Conservation (phyloP, 805 yeast species). For the Lipomyces sp. region DNA sequence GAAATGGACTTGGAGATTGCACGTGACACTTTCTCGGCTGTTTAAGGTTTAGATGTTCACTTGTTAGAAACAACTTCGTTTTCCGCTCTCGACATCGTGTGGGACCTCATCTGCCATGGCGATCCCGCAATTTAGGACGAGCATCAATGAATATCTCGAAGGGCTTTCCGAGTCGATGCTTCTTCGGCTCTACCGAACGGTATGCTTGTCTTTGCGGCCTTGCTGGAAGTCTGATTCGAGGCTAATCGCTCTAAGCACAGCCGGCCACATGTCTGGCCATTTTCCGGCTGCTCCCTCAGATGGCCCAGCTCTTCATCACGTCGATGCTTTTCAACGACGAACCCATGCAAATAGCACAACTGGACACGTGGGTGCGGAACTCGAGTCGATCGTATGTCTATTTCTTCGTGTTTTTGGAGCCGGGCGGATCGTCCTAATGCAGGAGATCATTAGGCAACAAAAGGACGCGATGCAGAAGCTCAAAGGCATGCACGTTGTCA, state of each 20-base stretch:
- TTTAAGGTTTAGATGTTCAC: too few species aligned
- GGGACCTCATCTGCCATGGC: too few species aligned
- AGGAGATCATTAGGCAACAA: slow-evolving; percentile 45
- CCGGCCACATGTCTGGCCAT: slow-evolving; percentile 95
- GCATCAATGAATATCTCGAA: slow-evolving; percentile 73
- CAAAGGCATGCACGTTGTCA: slow-evolving; percentile 69
- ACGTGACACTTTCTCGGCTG: too few species aligned
- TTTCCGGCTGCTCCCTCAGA: slow-evolving; percentile 80
- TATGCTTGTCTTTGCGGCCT: too few species aligned
- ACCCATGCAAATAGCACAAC: slow-evolving; percentile 60
- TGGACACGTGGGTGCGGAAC: slow-evolving; percentile 73
- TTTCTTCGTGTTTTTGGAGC: too few species aligned
- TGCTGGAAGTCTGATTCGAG: too few species aligned
- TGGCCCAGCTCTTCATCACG: slow-evolving; percentile 87
- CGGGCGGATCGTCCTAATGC: not conserved
- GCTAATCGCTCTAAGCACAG: too few species aligned
- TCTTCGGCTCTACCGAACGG: slow-evolving; percentile 68
- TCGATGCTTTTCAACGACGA: slow-evolving; percentile 78
- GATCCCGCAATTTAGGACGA: slow-evolving; percentile 28
- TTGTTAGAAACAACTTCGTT: too few species aligned
- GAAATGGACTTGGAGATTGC: too few species aligned
- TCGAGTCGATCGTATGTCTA: slow-evolving; percentile 47
- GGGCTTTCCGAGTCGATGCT: slow-evolving; percentile 87
- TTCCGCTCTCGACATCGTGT: too few species aligned
- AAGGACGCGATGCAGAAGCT: slow-evolving; percentile 77